Evolutionary conservation across 2,329 filamentous ascomycete species (phyloP).

Genomic region (Scedosporium minutisporum): DNA sequence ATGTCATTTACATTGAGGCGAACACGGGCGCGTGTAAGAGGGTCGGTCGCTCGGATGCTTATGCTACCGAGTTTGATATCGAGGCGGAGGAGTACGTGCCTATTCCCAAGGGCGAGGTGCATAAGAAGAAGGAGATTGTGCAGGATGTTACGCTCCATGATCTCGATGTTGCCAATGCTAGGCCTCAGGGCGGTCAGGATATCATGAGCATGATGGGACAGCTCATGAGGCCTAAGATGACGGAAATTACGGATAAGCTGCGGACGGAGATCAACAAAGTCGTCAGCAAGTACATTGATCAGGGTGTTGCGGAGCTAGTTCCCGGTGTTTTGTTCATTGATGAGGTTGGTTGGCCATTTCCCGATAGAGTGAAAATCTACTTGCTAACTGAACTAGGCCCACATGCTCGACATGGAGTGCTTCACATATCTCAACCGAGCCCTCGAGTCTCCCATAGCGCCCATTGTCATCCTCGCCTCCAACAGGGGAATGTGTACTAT

Average conservation of each 20-base stretch:
- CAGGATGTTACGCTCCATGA: constrained; percentile 97
- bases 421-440: constrained; percentile 98
- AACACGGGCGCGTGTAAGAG: constrained; percentile 98
- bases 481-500: constrained; percentile 93
- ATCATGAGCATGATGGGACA: constrained; percentile 99
- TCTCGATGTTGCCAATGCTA: constrained; percentile 87
- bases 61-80: constrained; percentile 95
- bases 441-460: constrained; percentile 88
- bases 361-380: neutral
- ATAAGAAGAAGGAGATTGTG: constrained; percentile 99
- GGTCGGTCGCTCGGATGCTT: constrained; percentile 90
- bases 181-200: constrained; percentile 94
- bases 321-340: constrained; percentile 97
- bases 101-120: constrained; percentile 95
- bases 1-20: constrained; percentile 98
- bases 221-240: constrained; percentile 99
- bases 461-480: constrained; percentile 93
- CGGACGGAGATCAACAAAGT: constrained; percentile 97
- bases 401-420: constrained; percentile 99
- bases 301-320: constrained; percentile 95
- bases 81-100: constrained; percentile 99
- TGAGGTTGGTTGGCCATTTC: constrained; percentile 51
- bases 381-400: constrained; percentile 44
- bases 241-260: constrained; percentile 97
- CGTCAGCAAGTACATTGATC: constrained; percentile 97